Conservation (phyloP, 345 rosid genomes). For the Eucalyptus viminalis region DNA sequence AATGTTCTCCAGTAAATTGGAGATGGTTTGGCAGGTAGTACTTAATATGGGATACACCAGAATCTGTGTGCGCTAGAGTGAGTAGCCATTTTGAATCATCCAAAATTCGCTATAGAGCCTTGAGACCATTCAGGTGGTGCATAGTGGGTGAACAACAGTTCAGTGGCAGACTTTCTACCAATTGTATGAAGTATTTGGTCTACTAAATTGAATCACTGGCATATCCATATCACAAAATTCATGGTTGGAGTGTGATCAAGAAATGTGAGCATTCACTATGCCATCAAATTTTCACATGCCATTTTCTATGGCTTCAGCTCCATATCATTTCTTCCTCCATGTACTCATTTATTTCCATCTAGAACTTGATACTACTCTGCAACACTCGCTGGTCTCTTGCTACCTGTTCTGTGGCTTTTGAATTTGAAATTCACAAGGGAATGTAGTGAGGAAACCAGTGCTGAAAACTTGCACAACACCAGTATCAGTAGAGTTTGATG, state of each 20-base stretch:
- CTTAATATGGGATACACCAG: not conserved
- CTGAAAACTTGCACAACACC: not conserved
- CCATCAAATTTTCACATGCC: not conserved
- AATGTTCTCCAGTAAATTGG: not conserved
- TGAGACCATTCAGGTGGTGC: not conserved
- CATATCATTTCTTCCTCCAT: not conserved
- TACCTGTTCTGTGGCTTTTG: not conserved
- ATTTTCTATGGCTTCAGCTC: not conserved
- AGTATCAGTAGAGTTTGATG: not conserved
- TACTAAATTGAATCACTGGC: not conserved
- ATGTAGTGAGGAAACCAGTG: not conserved
- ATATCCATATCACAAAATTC: not conserved
- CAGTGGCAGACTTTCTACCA: not conserved
- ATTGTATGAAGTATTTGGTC: not conserved
- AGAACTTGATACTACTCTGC: not conserved
- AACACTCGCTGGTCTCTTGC: not conserved
- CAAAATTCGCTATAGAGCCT: not conserved
- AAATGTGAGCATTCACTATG: not conserved
- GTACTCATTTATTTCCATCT: not conserved
- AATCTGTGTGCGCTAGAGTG: not conserved
- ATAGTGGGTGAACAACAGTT: not conserved
- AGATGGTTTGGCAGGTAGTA: not conserved
- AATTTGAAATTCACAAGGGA: not conserved
- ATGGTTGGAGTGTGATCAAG: not conserved
- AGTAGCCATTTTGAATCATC: not conserved